A percentile compares a stretch with the other conserved stretches of the same genome.
These are phyloP conservation scores for Aphanocladium album DNA, from an alignment of 2,329 filamentous ascomycete species.

Conservation along the genomic window DNA sequence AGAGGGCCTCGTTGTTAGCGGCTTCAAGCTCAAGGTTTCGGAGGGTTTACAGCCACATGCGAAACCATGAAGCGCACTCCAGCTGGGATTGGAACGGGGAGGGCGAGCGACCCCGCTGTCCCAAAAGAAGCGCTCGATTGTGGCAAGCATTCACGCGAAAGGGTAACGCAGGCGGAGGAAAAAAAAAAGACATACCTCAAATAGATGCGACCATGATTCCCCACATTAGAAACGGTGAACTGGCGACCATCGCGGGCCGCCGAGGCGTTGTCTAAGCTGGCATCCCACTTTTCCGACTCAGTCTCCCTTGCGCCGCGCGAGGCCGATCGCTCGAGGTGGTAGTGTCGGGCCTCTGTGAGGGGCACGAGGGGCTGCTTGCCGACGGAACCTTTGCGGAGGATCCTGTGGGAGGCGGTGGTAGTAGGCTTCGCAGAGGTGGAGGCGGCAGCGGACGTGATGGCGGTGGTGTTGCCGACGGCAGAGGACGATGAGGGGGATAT, in stretches of 20 bases:
- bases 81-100: background rate
- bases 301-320: conserved; percentile 42
- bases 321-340: conserved; percentile 32
- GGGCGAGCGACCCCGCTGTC: background rate
- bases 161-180: background rate
- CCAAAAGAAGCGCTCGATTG: background rate
- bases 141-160: background rate
- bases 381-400: conserved; percentile 15
- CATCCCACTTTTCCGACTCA: conserved; percentile 51
- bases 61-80: conserved; percentile 4
- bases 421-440: background rate
- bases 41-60: background rate
- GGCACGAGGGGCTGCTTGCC: conserved; percentile 37
- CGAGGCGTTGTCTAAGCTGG: conserved; percentile 56
- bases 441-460: background rate
- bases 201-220: conserved; percentile 78
- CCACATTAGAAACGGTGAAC: conserved; percentile 77
- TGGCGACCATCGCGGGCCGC: conserved; percentile 62
- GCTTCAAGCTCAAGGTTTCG: conserved; percentile 15
- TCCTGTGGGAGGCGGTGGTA: background rate
- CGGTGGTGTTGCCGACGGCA: background rate
- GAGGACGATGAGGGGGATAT: background rate
- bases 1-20: conserved; percentile 5
- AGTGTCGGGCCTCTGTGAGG: conserved; percentile 41
- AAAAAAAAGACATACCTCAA: conserved; percentile 60